Evolutionary conservation across 2,329 filamentous ascomycete species (phyloP), one percentile per base, ranked within the genome.

Genomic region (Madurella fahalii): DNA sequence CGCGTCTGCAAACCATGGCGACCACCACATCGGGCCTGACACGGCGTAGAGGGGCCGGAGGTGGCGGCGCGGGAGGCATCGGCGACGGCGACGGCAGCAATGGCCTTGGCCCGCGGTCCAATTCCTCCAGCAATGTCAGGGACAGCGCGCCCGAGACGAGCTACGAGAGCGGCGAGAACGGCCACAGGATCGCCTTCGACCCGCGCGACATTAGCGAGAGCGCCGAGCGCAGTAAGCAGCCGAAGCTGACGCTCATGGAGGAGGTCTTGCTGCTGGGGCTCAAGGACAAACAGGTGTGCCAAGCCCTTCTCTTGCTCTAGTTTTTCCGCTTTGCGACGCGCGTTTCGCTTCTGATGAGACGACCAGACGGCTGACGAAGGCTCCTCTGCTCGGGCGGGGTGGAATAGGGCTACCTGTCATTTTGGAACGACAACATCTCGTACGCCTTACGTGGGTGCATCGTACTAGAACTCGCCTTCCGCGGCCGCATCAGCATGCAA

Each of bases 361-460:
- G n/a, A 16, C 13, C 12, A 32, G 30, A 40, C 11, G 5, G 42
- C 34, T 39, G 40, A 31, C 12, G 15, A 39, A 40, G 17, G 34
- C n/a, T 42, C 15, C 13, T 18, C 41, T 49, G 30, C 20, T 42
- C 18, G 39, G 39, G 16, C 18, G 13, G 15, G 18, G 57, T 44
- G 59, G 63, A 65, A 42, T 69, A 96, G 91, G 94, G 94, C 62
- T 97, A 99, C 70, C 85, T 99, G 60, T 97, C 93, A 31, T 99
- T 99, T 75, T 99, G 94, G 94, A 99, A 99, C 75, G 94, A 99
- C 75, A 99, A 99, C 76, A 99, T 99, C 68, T 96, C 92, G 57
- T 99, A 99, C 72, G 94, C 94, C 62, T 81, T 99, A 59, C 86
- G 94, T 71, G 94, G 94, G 69, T 99, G 94, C 75, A 99, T 99